Evolutionary conservation across 805 yeast species (phyloP).

Genomic region (Kuraishia borneana): DNA sequence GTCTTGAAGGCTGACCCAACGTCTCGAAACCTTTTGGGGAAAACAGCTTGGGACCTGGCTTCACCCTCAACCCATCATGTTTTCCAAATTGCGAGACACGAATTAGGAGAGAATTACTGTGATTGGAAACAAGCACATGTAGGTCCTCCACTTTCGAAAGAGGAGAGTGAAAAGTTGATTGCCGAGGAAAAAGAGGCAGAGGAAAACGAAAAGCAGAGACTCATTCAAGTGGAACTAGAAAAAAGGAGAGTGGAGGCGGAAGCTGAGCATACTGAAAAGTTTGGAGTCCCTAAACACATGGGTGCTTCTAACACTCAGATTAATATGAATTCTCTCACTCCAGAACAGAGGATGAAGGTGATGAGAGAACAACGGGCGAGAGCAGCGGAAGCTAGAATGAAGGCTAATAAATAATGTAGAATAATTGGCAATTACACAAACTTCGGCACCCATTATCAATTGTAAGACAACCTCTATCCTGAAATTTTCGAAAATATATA

Average conservation of each 20-base stretch:
- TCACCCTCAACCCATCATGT: slow-evolving; percentile 33
- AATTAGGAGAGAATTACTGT: slow-evolving; percentile 55
- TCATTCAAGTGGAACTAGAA: slow-evolving; percentile 32
- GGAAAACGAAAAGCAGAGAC: slow-evolving; percentile 24
- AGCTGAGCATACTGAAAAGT: slow-evolving; percentile 12
- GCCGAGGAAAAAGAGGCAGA: slow-evolving; percentile 24
- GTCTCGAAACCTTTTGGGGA: slow-evolving; percentile 36
- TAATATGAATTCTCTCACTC: slow-evolving; percentile 52
- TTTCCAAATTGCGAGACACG: slow-evolving; percentile 58
- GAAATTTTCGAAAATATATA: neutral
- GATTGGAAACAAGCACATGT: slow-evolving; percentile 65
- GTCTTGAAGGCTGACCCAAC: slow-evolving; percentile 67
- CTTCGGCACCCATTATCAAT: no score
- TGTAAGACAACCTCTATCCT: no score
- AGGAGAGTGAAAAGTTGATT: slow-evolving; percentile 36
- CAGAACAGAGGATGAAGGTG: slow-evolving; percentile 62
- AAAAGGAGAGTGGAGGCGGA: slow-evolving; percentile 27
- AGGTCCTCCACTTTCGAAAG: slow-evolving; percentile 47
- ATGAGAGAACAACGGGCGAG: slow-evolving; percentile 94
- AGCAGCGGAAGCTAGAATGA: slow-evolving; percentile 86
- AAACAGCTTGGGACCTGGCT: slow-evolving; percentile 61
- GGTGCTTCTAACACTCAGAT: slow-evolving; percentile 20
- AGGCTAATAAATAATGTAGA: neutral
- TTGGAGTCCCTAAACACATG: slow-evolving; percentile 25
- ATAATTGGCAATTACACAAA: slow-evolving; percentile 3